Conservation (phyloP, 306 rosid genomes). For the Quercus wislizeni region DNA sequence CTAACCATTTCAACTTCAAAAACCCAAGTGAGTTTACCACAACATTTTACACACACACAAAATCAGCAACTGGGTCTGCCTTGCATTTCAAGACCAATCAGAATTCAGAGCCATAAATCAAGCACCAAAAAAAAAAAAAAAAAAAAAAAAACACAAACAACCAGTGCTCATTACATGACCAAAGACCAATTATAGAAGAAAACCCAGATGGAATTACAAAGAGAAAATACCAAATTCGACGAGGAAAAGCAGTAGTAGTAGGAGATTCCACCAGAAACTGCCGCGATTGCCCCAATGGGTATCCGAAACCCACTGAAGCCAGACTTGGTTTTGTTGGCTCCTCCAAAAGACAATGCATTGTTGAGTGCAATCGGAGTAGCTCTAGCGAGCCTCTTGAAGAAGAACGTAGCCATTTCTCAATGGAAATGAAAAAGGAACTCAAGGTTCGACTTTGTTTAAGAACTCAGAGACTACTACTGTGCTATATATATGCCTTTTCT, state of each 20-base stretch:
- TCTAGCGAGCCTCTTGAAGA: constrained; percentile 58
- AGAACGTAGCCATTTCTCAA: constrained; percentile 63
- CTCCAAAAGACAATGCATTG: constrained; percentile 21
- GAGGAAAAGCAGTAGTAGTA: constrained; percentile 57
- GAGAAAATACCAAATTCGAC: constrained; percentile 51
- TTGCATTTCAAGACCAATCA: not conserved
- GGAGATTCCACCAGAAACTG: constrained; percentile 83
- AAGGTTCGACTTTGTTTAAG: not conserved
- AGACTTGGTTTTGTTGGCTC: constrained; percentile 40
- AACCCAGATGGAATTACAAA: constrained; percentile 5
- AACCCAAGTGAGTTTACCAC: not conserved
- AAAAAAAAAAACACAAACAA: not conserved
- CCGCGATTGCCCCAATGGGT: constrained; percentile 72
- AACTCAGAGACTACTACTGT: too few relatives aligned
- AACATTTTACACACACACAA: not conserved
- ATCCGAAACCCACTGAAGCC: constrained; percentile 33
- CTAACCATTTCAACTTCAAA: not conserved
- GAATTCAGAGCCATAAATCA: not conserved
- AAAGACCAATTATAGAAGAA: not conserved
- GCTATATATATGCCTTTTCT: too few relatives aligned
- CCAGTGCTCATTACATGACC: not conserved
- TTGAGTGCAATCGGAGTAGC: constrained; percentile 54
- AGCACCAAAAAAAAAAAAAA: not conserved
- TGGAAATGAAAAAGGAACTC: constrained; percentile 9
- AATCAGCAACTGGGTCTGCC: not conserved